Percentiles rank a stretch among this genome's conserved stretches.
These are phyloP conservation scores for Pythium aristosporum DNA, from an alignment of 352 stramenopile genomes.

Conservation along the genomic window DNA sequence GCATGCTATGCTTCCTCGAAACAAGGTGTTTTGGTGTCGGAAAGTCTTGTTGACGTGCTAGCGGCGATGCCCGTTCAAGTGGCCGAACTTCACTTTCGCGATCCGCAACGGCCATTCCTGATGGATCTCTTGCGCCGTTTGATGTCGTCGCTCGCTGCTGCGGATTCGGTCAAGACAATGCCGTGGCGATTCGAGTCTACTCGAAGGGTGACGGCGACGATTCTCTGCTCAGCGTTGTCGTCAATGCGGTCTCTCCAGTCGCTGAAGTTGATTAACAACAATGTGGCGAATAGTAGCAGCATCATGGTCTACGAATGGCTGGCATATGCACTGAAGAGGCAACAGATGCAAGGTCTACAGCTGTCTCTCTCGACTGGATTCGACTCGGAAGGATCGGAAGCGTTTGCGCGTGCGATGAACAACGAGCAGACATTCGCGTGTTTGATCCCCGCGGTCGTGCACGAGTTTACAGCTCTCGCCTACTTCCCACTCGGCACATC, in stretches of 20 bases:
- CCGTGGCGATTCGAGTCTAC: background rate
- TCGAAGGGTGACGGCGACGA: background rate
- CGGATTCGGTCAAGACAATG: background rate
- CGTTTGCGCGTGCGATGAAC: background rate
- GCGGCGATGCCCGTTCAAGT: background rate
- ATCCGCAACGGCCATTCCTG: background rate
- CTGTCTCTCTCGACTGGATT: background rate
- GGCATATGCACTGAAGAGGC: background rate
- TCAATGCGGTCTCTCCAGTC: background rate
- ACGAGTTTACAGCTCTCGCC: background rate
- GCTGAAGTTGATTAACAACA: background rate
- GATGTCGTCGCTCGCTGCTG: background rate
- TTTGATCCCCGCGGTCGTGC: slow-evolving; percentile 2
- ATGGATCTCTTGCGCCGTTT: background rate
- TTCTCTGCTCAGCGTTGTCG: background rate
- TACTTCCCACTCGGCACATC: background rate
- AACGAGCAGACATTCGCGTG: background rate
- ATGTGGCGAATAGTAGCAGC: background rate
- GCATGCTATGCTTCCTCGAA: no score
- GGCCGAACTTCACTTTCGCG: background rate
- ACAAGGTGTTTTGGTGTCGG: no score
- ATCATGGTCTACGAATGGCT: background rate
- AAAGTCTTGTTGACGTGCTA: background rate
- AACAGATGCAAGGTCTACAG: background rate
- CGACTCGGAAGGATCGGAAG: background rate